Base-by-base conservation (phyloP, 352 stramenopile species). In the Sclerospora graminicola region DNA sequence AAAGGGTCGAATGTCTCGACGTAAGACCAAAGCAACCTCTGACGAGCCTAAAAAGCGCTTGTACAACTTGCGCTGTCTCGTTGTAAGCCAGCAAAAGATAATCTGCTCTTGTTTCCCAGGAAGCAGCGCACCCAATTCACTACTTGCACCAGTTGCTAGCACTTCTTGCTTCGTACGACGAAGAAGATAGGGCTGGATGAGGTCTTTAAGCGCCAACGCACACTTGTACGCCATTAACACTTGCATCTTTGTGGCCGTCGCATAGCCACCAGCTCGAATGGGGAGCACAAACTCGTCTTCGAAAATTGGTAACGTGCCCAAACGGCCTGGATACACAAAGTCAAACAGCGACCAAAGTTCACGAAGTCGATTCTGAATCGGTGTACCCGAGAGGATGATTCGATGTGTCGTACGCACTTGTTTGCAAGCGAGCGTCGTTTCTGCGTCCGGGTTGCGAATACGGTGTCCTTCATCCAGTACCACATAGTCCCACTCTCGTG, bases 301-400 rank as follows among this genome's bases (percentile, higher is more conserved):
- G 65, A 99, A 99, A 5, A 89, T 94, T 20, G 92, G 90, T 16
- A 98, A 63, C n/a, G 91, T 98, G 11, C 96, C 96, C 14, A 99
- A 66, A 47, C 95, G 81, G 20, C 96, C 96, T 18, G 96, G 96
- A 61, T 97, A 98, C 3, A 98, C 89, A 68, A 99, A 99, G 58
- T 99, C 96, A 62, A 99, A 98, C 1, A 99, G 60, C 8, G 84
- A 97, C 96, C 96, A 99, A 13, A 99, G 68, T 56, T 99, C 96
- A 21, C 72, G 71, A 39, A 99, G 65, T 23, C 86, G 94, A 62
- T 99, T 99, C 70, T 93, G 82, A 46, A 94, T 90, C 0, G 88
- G 88, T 4, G 89, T 97, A 16, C 93, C 90, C 33, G 70, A 94
- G 19, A 98, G 66, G 6, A 97, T 87, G 21, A 98, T 73, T 13